These are phyloP conservation scores for Hypericum perforatum DNA, from an alignment of 345 rosid species.

Conservation along the genomic window DNA sequence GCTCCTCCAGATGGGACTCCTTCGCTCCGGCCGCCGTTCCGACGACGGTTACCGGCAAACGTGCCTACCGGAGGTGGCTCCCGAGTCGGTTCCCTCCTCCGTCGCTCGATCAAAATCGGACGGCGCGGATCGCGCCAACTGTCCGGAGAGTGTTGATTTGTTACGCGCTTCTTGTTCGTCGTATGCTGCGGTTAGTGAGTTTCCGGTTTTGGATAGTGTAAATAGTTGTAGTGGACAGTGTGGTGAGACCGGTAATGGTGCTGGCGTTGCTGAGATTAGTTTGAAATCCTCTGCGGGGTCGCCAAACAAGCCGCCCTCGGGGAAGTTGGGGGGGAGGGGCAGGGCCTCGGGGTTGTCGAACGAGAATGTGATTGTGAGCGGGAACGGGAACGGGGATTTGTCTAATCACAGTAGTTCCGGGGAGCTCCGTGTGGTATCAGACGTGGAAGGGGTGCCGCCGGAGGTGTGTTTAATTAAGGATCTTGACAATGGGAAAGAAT, in stretches of 20 bases:
- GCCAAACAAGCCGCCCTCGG: conserved; percentile 29
- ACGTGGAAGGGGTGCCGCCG: conserved; percentile 16
- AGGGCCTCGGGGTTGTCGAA: conserved; percentile 18
- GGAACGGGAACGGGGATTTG: conserved; percentile 25
- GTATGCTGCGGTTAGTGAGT: background rate
- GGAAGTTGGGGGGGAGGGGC: conserved; percentile 22
- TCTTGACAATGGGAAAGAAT: conserved; percentile 81
- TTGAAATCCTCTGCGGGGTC: conserved; percentile 13
- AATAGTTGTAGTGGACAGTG: background rate
- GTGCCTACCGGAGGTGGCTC: conserved; percentile 3
- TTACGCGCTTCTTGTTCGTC: background rate
- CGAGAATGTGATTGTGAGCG: conserved; percentile 26
- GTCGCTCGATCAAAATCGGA: conserved; percentile 51
- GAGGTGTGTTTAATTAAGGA: conserved; percentile 60
- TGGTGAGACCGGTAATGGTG: background rate
- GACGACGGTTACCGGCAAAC: too few species aligned
- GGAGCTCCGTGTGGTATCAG: conserved; percentile 25
- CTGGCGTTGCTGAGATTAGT: background rate
- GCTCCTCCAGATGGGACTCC: conserved; percentile 54
- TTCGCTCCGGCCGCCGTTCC: too few species aligned
- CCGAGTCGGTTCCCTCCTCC: conserved; percentile 9
- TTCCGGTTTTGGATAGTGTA: background rate
- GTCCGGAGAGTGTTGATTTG: background rate
- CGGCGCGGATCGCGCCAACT: background rate
- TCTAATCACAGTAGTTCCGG: conserved; percentile 4